Percentiles rank a stretch among this genome's conserved stretches.
These are phyloP conservation scores for Jaltomata sinuosa DNA, from an alignment of 257 asterid species.

Conservation along the genomic window DNA sequence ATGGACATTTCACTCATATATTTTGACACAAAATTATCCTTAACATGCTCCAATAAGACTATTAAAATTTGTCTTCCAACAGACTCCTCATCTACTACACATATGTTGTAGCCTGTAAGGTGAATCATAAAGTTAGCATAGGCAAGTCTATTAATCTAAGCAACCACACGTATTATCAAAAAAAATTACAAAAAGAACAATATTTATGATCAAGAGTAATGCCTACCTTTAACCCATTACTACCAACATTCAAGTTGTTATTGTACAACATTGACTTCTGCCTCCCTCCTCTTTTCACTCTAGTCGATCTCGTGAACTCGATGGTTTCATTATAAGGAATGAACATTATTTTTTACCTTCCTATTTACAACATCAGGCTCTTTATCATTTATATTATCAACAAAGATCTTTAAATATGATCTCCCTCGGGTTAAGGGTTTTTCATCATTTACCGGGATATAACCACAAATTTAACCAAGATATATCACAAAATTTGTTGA, in stretches of 20 bases:
- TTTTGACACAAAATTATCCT: conserved; percentile 62
- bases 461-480: no score
- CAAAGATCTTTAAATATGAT: conserved; percentile 12
- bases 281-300: no score
- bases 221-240: background rate
- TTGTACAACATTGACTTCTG: background rate
- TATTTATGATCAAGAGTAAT: background rate
- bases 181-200: no score
- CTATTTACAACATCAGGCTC: conserved; percentile 11
- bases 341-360: conserved; percentile 39
- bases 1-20: conserved; percentile 70
- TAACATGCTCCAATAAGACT: conserved; percentile 48
- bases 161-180: no score
- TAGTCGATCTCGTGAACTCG: no score
- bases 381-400: conserved; percentile 9
- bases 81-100: conserved; percentile 65
- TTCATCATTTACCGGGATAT: no score
- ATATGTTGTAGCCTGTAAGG: no score
- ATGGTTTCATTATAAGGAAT: conserved; percentile 41
- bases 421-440: no score
- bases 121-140: no score
- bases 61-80: conserved; percentile 19
- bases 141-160: no score
- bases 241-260: background rate
- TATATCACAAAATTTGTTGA: no score